A percentile compares a stretch with the other conserved stretches of the same genome.
Conservation (phyloP, 1,284 basidiomycete genomes). For the Cutaneotrichosporon sp. region DNA sequence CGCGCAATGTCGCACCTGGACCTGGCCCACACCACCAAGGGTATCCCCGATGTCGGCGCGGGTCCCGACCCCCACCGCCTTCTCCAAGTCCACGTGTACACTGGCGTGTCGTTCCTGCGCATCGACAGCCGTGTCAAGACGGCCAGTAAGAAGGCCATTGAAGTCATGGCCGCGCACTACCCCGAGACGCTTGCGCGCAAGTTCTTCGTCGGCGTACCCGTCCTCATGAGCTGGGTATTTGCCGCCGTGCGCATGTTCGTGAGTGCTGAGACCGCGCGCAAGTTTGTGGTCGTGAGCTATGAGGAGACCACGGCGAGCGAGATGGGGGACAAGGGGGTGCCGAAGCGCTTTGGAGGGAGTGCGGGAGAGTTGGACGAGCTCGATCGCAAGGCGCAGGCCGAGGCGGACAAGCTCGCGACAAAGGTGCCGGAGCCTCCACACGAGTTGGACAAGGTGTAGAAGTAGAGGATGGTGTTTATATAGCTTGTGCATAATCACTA, state of each 20-base stretch:
- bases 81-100: constrained; percentile 34
- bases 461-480: background rate
- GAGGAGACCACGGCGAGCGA: constrained; percentile 23
- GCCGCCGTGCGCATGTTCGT: constrained; percentile 30
- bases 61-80: constrained; percentile 31
- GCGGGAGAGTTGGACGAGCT: constrained; percentile 23
- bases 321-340: constrained; percentile 28
- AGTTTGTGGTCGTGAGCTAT: constrained; percentile 32
- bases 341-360: constrained; percentile 29
- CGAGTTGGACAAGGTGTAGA: background rate
- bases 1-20: constrained; percentile 26
- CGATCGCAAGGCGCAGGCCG: constrained; percentile 3
- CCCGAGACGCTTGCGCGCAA: constrained; percentile 35
- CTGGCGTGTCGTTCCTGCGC: constrained; percentile 33
- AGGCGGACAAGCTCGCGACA: background rate
- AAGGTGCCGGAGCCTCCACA: background rate
- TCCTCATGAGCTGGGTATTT: constrained; percentile 38
- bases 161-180: constrained; percentile 32
- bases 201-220: constrained; percentile 35
- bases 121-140: constrained; percentile 33
- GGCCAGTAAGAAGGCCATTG: constrained; percentile 30
- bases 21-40: constrained; percentile 23
- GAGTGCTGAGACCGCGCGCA: constrained; percentile 28
- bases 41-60: constrained; percentile 27
- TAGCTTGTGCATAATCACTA: background rate